These are phyloP conservation scores for Stellera chamaejasme DNA, from an alignment of 345 rosid genomes.

Conservation along the genomic window DNA sequence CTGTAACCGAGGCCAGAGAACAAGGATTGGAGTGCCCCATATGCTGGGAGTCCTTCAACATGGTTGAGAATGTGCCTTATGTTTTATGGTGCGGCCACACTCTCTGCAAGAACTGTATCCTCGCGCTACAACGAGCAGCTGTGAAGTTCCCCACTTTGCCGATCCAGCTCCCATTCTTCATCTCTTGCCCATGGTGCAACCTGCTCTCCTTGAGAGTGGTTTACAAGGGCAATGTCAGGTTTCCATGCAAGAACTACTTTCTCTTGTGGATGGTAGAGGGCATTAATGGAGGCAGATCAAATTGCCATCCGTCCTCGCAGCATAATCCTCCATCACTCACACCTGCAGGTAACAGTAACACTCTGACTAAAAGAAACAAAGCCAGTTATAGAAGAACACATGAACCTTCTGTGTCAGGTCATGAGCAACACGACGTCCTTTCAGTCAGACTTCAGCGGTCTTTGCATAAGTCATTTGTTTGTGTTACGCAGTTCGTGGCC, in stretches of 20 bases:
- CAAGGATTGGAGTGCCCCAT: constrained; percentile 61
- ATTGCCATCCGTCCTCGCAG: constrained; percentile 17
- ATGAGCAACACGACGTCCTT: constrained; percentile 18
- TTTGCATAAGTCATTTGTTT: constrained; percentile 43
- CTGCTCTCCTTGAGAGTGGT: constrained; percentile 47
- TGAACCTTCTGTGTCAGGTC: constrained; percentile 12
- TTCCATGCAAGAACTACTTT: constrained; percentile 59
- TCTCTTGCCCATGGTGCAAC: constrained; percentile 69
- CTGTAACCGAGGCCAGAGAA: constrained; percentile 22
- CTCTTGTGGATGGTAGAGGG: constrained; percentile 74
- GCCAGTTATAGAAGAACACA: constrained; percentile 11
- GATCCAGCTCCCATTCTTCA: constrained; percentile 42
- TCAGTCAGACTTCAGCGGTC: constrained; percentile 32
- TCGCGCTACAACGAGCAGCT: constrained; percentile 49
- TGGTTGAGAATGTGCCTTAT: constrained; percentile 59
- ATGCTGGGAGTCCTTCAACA: constrained; percentile 67
- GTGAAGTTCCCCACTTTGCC: constrained; percentile 35
- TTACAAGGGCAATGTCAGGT: constrained; percentile 40
- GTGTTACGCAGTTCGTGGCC: constrained; percentile 36
- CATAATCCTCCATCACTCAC: constrained; percentile 19
- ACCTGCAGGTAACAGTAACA: constrained; percentile 19
- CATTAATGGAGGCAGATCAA: constrained; percentile 39
- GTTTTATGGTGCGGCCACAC: constrained; percentile 79
- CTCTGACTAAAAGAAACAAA: constrained; percentile 18
- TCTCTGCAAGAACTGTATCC: constrained; percentile 52